Evolutionary conservation across 306 rosid genomes (phyloP).

Genomic region (Vachellia collinsii): DNA sequence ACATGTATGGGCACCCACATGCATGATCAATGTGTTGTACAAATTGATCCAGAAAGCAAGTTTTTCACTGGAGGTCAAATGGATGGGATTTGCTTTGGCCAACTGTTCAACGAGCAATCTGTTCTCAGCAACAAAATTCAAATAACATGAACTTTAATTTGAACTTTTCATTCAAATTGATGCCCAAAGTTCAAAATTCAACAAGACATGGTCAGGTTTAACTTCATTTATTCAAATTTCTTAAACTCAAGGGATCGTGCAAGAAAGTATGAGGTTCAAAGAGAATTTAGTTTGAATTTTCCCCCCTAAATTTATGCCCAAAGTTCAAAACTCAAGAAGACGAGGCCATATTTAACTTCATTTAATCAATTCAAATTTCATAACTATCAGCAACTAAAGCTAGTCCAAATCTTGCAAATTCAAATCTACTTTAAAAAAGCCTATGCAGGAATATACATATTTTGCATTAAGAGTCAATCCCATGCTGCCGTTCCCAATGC

Average conservation of each 20-base stretch:
- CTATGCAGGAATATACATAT: not conserved
- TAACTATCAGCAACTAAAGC: not conserved
- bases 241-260: not conserved
- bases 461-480: not conserved
- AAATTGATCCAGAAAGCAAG: conserved; percentile 83
- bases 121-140: conserved; percentile 34
- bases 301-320: not conserved
- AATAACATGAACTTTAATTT: not conserved
- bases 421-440: not conserved
- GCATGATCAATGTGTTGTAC: conserved; percentile 80
- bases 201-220: not conserved
- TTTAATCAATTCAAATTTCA: not conserved
- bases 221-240: not conserved
- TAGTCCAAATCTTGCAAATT: not conserved
- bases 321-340: not conserved
- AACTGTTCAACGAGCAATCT: conserved; percentile 80
- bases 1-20: conserved; percentile 49
- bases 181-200: not conserved
- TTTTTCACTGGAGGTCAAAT: conserved; percentile 62
- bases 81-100: conserved; percentile 70
- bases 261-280: not conserved
- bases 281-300: not conserved
- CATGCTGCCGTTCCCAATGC: not conserved
- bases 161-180: not conserved
- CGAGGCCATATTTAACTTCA: too few relatives aligned